Evolutionary conservation across 2,329 filamentous ascomycete genomes (phyloP).

Genomic region (Botrytis byssoidea): DNA sequence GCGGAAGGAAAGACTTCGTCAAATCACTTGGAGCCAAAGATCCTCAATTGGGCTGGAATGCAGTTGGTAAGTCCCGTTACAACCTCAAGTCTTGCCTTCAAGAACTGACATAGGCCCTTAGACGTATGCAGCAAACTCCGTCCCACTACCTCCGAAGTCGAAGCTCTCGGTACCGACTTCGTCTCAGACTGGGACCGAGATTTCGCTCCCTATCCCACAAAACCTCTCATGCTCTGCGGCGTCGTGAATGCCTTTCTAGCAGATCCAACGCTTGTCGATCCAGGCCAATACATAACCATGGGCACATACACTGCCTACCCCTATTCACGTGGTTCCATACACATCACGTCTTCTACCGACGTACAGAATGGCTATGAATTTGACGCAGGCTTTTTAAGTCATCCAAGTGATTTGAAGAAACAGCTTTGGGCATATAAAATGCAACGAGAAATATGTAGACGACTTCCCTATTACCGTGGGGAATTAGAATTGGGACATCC

Average conservation of each 20-base stretch:
- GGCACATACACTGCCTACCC: constrained; percentile 58
- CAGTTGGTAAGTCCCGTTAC: constrained; percentile 39
- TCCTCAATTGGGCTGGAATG: constrained; percentile 56
- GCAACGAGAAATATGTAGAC: constrained; percentile 58
- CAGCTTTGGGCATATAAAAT: constrained; percentile 65
- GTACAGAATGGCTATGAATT: constrained; percentile 52
- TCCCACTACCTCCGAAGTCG: constrained; percentile 54
- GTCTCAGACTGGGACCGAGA: constrained; percentile 54
- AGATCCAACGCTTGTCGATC: constrained; percentile 42
- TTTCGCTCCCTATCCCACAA: constrained; percentile 43
- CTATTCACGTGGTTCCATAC: constrained; percentile 59
- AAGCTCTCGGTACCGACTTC: constrained; percentile 51
- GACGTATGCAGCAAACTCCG: constrained; percentile 58
- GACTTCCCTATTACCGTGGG: constrained; percentile 52
- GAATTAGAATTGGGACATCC: constrained; percentile 47
- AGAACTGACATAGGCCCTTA: constrained; percentile 14
- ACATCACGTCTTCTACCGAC: constrained; percentile 50
- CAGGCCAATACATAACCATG: constrained; percentile 52
- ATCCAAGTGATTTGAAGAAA: constrained; percentile 56
- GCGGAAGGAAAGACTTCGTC: constrained; percentile 47
- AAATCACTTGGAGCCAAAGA: constrained; percentile 49
- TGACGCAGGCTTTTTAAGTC: constrained; percentile 55
- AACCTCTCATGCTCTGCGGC: constrained; percentile 51
- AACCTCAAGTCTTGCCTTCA: background rate
- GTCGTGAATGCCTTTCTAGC: constrained; percentile 48